Evolutionary conservation across 805 yeast genomes (phyloP).

Genomic region (Yamadazyma nakazawae): DNA sequence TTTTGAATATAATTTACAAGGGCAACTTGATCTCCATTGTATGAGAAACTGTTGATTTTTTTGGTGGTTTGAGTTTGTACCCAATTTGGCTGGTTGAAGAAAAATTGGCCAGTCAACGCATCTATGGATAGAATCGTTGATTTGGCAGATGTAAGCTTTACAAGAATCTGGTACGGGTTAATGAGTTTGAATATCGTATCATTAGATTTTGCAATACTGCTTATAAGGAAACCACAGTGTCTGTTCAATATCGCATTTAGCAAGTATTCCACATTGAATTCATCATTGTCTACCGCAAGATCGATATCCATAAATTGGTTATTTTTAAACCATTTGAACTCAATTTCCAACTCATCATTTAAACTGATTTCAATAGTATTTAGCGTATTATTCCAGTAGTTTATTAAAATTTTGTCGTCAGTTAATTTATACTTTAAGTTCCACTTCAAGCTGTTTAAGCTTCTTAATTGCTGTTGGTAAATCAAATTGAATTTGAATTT

Average conservation of each 20-base stretch:
- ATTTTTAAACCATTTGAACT: conserved; percentile 62
- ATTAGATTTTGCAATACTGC: conserved; percentile 6
- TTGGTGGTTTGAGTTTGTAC: conserved; percentile 30
- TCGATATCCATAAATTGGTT: conserved; percentile 36
- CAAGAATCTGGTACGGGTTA: conserved; percentile 32
- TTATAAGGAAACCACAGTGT: conserved; percentile 35
- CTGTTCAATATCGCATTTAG: conserved; percentile 35
- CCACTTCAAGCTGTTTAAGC: conserved; percentile 52
- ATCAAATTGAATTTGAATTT: conserved; percentile 61
- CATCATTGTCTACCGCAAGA: conserved; percentile 16
- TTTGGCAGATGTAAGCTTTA: conserved; percentile 31
- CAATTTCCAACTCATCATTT: conserved; percentile 44
- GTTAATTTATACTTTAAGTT: conserved; percentile 54
- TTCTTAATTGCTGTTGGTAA: conserved; percentile 50
- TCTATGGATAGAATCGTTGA: conserved; percentile 36
- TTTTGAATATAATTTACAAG: conserved; percentile 30
- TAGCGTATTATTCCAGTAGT: conserved; percentile 59
- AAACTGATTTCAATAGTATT: conserved; percentile 63
- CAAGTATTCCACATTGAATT: conserved; percentile 34
- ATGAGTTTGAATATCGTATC: conserved; percentile 14
- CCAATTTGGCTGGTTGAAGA: conserved; percentile 38
- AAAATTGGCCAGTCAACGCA: conserved; percentile 39
- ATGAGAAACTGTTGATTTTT: conserved; percentile 27
- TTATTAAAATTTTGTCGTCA: conserved; percentile 50
- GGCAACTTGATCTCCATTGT: conserved; percentile 25